Percentiles rank a stretch among this genome's conserved stretches.
phyloP scores from a whole-genome alignment of 306 rosid species.

The Herpetospermum pedunculosum region DNA sequence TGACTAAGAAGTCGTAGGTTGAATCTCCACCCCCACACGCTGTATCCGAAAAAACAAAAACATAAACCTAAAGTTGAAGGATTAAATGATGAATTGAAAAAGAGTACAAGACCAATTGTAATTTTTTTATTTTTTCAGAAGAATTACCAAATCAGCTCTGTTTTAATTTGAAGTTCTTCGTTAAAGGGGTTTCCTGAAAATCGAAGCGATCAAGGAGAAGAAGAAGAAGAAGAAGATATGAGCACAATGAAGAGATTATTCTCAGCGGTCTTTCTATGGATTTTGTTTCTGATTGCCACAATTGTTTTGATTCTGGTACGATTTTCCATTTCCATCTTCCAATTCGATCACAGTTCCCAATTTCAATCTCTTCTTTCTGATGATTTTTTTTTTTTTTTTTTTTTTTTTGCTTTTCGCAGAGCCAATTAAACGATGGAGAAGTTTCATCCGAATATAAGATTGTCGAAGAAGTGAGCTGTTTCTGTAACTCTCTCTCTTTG shows the following conservation, averaged over 20 bases:
- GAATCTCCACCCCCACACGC: no score
- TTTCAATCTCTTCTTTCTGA: neutral
- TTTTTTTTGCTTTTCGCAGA: neutral
- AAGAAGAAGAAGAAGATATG: constrained; percentile 13
- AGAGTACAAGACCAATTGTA: no score
- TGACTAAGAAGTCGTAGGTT: no score
- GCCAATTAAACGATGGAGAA: neutral
- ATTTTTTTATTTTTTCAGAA: no score
- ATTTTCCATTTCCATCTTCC: neutral
- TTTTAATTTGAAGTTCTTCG: neutral
- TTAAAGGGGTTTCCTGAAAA: neutral
- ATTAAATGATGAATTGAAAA: no score
- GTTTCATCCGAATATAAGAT: constrained; percentile 6
- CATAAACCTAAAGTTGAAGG: no score
- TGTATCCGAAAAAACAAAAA: no score
- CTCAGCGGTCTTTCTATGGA: constrained; percentile 26
- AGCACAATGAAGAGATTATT: constrained; percentile 13
- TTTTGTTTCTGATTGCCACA: constrained; percentile 26
- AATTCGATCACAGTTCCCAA: neutral
- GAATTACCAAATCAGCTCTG: neutral
- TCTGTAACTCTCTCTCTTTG: neutral
- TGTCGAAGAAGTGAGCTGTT: neutral
- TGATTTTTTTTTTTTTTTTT: neutral
- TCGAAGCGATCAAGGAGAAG: neutral
- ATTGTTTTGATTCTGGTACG: constrained; percentile 27